Evolutionary conservation across 148 eudicot genomes (phyloP).

Genomic region (Diospyros kaki): DNA sequence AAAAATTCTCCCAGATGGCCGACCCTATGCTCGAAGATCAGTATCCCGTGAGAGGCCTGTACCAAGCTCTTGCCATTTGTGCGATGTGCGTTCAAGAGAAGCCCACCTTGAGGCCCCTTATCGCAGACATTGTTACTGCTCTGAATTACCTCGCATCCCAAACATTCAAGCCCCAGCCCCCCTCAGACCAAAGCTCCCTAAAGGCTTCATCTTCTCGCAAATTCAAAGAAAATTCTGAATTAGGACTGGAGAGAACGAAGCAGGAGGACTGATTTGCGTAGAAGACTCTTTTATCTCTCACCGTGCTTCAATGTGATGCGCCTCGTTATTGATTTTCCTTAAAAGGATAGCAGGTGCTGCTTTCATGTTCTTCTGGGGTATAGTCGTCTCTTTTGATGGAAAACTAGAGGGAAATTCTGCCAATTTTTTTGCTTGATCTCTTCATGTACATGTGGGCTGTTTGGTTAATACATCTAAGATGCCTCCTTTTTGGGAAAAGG

Average conservation of each 20-base stretch:
- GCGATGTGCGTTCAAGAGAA: slow-evolving; percentile 80
- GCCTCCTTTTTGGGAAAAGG: too few species aligned
- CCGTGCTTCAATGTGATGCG: slow-evolving; percentile 11
- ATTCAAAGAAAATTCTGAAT: slow-evolving; percentile 10
- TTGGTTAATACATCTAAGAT: slow-evolving; percentile 15
- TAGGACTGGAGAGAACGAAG: neutral
- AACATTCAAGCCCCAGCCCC: slow-evolving; percentile 39
- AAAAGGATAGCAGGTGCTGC: slow-evolving; percentile 28
- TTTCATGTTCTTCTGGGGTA: neutral
- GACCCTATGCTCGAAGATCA: slow-evolving; percentile 63
- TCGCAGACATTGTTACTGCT: slow-evolving; percentile 75
- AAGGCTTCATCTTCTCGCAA: slow-evolving; percentile 23
- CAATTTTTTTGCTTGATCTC: neutral
- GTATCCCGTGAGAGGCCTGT: slow-evolving; percentile 59
- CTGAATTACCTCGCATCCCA: slow-evolving; percentile 60
- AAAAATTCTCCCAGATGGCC: slow-evolving; percentile 53
- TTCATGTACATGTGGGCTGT: slow-evolving; percentile 30
- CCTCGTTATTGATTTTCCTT: slow-evolving; percentile 15
- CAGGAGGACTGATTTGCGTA: too few species aligned
- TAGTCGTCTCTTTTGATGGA: neutral
- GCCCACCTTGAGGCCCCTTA: slow-evolving; percentile 53
- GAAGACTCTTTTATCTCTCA: neutral
- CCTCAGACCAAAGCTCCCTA: slow-evolving; percentile 20
- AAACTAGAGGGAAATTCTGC: slow-evolving; percentile 16
- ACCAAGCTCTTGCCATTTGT: slow-evolving; percentile 73